Conservation (phyloP, 352 stramenopile species). For the Sclerospora graminicola region DNA sequence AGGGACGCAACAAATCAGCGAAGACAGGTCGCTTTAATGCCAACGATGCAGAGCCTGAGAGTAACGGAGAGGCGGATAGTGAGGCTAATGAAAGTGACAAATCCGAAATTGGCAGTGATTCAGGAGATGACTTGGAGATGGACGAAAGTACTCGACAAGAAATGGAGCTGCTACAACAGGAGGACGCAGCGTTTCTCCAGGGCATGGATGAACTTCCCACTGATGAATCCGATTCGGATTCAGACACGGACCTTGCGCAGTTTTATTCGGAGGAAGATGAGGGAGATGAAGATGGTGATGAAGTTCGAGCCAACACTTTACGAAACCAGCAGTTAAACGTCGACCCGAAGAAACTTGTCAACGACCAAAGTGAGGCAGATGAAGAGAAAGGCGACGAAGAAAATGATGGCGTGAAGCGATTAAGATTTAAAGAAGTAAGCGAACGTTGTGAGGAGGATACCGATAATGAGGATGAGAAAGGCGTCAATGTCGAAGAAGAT, state of each 20-base stretch:
- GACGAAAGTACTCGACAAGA: constrained; percentile 71
- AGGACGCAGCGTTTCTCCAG: constrained; percentile 75
- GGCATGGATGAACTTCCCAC: constrained; percentile 80
- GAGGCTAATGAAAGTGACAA: constrained; percentile 8
- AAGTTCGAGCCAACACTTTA: constrained; percentile 43
- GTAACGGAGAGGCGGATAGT: constrained; percentile 14
- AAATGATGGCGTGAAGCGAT: constrained; percentile 14
- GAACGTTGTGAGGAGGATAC: constrained; percentile 1
- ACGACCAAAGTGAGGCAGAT: constrained; percentile 13
- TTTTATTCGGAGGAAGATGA: constrained; percentile 66
- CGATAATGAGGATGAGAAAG: constrained; percentile 22
- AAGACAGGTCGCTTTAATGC: neutral
- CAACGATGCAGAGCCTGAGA: constrained; percentile 12
- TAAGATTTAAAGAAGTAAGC: constrained; percentile 14
- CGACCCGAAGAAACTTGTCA: neutral
- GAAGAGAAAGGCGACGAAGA: constrained; percentile 5
- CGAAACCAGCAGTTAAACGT: constrained; percentile 31
- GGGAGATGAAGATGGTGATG: constrained; percentile 25
- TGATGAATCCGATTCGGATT: constrained; percentile 69
- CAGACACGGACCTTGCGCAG: constrained; percentile 44
- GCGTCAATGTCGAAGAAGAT: constrained; percentile 55
- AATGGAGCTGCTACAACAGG: constrained; percentile 60
- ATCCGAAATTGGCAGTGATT: constrained; percentile 13
- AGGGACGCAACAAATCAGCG: constrained; percentile 24
- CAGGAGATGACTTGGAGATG: constrained; percentile 49